Base-by-base conservation (phyloP, 163 green algal species). In the Scenedesmus sp. region DNA sequence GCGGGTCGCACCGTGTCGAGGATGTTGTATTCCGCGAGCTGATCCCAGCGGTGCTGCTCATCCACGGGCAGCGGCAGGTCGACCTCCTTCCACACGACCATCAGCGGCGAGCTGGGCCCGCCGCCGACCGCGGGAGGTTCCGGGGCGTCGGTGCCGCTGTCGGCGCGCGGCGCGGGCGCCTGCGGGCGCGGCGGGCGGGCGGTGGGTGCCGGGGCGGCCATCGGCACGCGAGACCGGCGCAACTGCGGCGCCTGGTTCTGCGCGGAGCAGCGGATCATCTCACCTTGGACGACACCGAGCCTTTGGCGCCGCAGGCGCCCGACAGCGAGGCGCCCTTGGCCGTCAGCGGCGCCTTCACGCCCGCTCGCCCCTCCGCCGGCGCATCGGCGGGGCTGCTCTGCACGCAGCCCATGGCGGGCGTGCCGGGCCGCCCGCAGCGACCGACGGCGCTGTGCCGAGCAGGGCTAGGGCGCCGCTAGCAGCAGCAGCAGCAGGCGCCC, bases 21-120 rank as follows among this genome's bases (percentile, higher is more conserved):
- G 31, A 83, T 77, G 60, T 83, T 71, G 47, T 83, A 77, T 3
- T n/a, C 17, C 14, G 14, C n/a, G 20, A 77, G 57, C 64, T 65
- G 50, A 18, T 69, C 39, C 63, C 74, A 81, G 36, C 74, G 63
- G 4, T 58, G 20, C 33, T 81, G 60, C 50, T 81, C 74, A 47
- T 75, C 63, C 26, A 17, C 2, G 17, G 73, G 73, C 28, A 58
- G 14, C 24, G 63, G 63, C 31, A 69, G 4, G 44, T 63, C 51
- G 22, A 39, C 14, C 2, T 71, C 60, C 3, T 53, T 51, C 45
- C 29, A 62, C 44, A 80, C 60, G 18, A 80, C 58, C 72, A 80
- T 60, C 29, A 80, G 42, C 14, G 57, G 56, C 29, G 47, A 31
- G 24, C 47, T 63, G 0, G 29, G 17, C 57, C 29, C 60, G 56